phyloP scores from a whole-genome alignment of 176 grass and related monocot genomes.

The Zoysia japonica region DNA sequence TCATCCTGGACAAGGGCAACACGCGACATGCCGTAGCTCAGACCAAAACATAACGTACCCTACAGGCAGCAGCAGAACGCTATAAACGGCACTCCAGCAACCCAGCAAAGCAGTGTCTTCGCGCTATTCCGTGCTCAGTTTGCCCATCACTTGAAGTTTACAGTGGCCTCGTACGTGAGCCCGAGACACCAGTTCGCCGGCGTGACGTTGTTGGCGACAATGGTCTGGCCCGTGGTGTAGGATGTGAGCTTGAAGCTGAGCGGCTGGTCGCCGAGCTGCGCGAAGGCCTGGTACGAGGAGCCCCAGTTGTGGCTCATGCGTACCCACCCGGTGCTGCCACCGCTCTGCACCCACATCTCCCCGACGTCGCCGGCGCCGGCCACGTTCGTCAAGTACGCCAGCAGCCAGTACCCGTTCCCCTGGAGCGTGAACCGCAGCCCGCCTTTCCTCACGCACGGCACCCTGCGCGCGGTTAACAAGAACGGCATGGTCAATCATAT shows the following conservation, averaged over 20 bases:
- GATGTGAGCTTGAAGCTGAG: constrained; percentile 80
- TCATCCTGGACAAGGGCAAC: constrained; percentile 42
- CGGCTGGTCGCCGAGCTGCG: constrained; percentile 45
- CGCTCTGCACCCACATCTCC: constrained; percentile 56
- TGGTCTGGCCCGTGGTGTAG: constrained; percentile 59
- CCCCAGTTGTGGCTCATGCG: constrained; percentile 84
- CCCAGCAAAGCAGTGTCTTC: constrained; percentile 7
- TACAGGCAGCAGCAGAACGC: not conserved
- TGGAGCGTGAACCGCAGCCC: constrained; percentile 55
- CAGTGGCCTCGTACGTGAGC: constrained; percentile 60
- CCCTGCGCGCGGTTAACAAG: not conserved
- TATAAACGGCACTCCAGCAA: not conserved
- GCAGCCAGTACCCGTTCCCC: constrained; percentile 73
- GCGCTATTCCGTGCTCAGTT: not conserved
- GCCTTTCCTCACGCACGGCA: constrained; percentile 53
- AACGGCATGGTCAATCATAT: not conserved
- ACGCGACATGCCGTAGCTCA: not conserved
- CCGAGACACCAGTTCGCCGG: constrained; percentile 60
- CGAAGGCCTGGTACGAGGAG: constrained; percentile 63
- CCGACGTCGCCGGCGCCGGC: constrained; percentile 64
- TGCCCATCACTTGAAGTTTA: constrained; percentile 56
- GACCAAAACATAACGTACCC: not conserved
- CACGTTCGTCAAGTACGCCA: constrained; percentile 78
- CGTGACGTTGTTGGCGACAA: constrained; percentile 47
- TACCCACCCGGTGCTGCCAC: constrained; percentile 41